Evolutionary conservation across 805 yeast genomes (phyloP), one percentile per base, ranked within the genome.

Genomic region (Tetrapisispora taiwanensis): DNA sequence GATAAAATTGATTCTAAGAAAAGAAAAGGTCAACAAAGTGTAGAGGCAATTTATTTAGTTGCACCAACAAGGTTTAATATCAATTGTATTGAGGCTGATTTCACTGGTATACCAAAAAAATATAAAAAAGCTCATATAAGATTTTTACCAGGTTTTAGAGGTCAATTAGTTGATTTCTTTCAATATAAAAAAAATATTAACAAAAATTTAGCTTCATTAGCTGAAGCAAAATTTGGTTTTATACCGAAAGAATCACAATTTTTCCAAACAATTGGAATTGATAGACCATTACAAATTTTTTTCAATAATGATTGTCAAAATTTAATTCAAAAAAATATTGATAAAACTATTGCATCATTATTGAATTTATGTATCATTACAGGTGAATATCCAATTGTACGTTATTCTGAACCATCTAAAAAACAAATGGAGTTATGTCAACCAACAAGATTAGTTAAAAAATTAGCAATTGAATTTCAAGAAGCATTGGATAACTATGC

Each of bases 381-480:
- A 1, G 94, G 94, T 13, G 97, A 89, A 56, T 85, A 83, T 53
- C 98, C 98, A 2, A 74, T 83, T 36, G 76, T 92, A 18, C 71
- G 98, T 52, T 85, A 77, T 63, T 81, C 59, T 8, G 52, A 78
- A 56, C 69, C 76, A 8, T 73, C 80, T 5, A 74, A 74, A 35
- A 67, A 73, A 15, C 60, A 57, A 54, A 66, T 75, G 32, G 69
- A 71, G 9, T 59, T 66, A 27, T 73, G 76, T 51, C 71, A 73
- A 22, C 81, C 88, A 0, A 67, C 79, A 4, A 62, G 75, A 26
- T 66, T 84, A 24, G 83, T 92, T 1, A 76, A 74, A 53, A 67
- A 81, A 62, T 70, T 90, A 39, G 95, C 97, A 1, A 68, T 66
- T 26, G 76, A 73, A 46, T 81, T 89, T 48, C 95, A 88, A 59